phyloP scores from a whole-genome alignment of 2,329 filamentous ascomycete genomes.

The Exophiala spinifera region DNA sequence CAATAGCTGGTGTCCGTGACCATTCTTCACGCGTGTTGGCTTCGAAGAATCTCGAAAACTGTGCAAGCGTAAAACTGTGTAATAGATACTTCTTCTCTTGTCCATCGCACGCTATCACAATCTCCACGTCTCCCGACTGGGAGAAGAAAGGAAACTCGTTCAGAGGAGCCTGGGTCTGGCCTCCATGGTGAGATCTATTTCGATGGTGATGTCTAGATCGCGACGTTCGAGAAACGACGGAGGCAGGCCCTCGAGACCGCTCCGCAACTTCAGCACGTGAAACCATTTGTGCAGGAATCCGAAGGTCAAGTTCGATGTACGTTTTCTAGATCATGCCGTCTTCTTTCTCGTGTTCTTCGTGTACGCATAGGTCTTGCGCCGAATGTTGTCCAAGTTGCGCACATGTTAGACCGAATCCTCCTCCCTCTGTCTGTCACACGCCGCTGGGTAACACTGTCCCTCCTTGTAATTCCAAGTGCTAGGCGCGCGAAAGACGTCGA shows the following conservation, averaged over 20 bases:
- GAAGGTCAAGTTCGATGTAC: background rate
- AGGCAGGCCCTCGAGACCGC: constrained; percentile 58
- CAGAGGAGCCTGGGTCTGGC: constrained; percentile 67
- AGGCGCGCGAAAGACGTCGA: background rate
- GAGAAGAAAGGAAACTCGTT: constrained; percentile 94
- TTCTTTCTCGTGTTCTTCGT: background rate
- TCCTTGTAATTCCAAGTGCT: background rate
- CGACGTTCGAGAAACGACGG: constrained; percentile 61
- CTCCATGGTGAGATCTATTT: constrained; percentile 77
- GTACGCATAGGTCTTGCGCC: constrained; percentile 3
- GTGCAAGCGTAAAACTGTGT: constrained; percentile 79
- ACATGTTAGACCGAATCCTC: background rate
- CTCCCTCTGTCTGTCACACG: background rate
- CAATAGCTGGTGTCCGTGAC: constrained; percentile 47
- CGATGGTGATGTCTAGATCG: constrained; percentile 62
- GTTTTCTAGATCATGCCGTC: background rate
- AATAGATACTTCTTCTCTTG: constrained; percentile 82
- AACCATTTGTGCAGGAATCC: constrained; percentile 32
- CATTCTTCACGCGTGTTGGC: constrained; percentile 78
- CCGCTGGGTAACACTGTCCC: background rate
- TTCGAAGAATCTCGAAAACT: constrained; percentile 93
- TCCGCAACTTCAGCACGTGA: constrained; percentile 47
- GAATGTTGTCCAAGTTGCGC: background rate
- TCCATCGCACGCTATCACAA: constrained; percentile 67
- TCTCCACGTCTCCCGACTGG: constrained; percentile 89